These are phyloP conservation scores for Ophiostoma sp. DNA, from an alignment of 2,329 filamentous ascomycete genomes.

Conservation along the genomic window DNA sequence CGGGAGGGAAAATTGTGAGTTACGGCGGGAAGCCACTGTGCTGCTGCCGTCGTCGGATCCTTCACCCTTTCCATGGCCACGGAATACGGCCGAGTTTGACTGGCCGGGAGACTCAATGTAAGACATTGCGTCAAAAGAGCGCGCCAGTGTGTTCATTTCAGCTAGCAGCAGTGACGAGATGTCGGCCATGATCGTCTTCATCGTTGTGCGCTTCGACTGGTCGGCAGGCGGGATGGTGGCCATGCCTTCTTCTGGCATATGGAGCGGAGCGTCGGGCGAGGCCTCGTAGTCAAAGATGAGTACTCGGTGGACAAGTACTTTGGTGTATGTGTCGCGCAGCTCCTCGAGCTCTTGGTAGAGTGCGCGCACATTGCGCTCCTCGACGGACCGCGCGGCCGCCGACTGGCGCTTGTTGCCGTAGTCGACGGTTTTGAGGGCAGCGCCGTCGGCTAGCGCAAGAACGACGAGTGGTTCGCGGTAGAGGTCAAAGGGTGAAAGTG, in stretches of 20 bases:
- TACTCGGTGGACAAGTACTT: constrained; percentile 70
- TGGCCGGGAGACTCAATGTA: constrained; percentile 71
- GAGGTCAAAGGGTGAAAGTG: constrained; percentile 81
- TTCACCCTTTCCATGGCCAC: constrained; percentile 38
- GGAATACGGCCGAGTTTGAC: constrained; percentile 32
- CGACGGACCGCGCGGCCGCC: constrained; percentile 45
- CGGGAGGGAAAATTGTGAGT: constrained; percentile 50
- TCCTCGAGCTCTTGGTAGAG: constrained; percentile 64
- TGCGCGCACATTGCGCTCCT: constrained; percentile 53
- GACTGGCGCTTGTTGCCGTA: constrained; percentile 49
- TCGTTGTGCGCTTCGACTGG: constrained; percentile 68
- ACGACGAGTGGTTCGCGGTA: constrained; percentile 80
- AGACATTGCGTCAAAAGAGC: constrained; percentile 64
- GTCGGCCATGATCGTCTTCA: constrained; percentile 75
- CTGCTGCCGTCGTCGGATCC: constrained; percentile 13
- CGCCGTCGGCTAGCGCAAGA: constrained; percentile 77
- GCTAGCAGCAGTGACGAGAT: constrained; percentile 67
- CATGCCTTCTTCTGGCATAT: constrained; percentile 63
- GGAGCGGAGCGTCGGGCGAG: constrained; percentile 44
- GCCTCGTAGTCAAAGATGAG: constrained; percentile 70
- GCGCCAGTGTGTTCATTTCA: constrained; percentile 69
- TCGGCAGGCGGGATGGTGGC: constrained; percentile 63
- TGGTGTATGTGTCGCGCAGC: constrained; percentile 66
- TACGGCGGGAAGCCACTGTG: constrained; percentile 39
- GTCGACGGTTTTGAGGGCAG: constrained; percentile 54